Evolutionary conservation across 768 basidiomycete species (phyloP).

Genomic region (Glaciozyma martinii): DNA sequence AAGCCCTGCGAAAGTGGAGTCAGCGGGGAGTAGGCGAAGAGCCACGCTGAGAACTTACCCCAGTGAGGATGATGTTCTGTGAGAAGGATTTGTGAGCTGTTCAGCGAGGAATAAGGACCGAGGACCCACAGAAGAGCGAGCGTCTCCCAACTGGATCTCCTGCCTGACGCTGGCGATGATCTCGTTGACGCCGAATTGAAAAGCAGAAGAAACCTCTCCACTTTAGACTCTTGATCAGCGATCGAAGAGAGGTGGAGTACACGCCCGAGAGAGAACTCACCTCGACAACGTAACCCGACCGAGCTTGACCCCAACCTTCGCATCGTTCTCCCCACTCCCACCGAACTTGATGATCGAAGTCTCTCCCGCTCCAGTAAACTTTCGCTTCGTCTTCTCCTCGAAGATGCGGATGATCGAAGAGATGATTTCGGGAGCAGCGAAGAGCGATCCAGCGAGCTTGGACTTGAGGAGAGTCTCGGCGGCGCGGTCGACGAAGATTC

Average conservation of each 20-base stretch:
- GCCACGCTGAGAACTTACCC: neutral
- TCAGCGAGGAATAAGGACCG: no score
- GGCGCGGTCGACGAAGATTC: conserved; percentile 2
- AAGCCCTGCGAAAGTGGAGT: no score
- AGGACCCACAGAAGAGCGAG: neutral
- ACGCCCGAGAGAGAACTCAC: no score
- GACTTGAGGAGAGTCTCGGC: neutral
- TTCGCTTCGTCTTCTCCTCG: neutral
- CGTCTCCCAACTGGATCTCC: neutral
- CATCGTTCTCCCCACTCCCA: no score
- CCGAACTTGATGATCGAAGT: no score
- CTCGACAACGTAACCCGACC: neutral
- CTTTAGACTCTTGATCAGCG: neutral
- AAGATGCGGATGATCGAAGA: neutral
- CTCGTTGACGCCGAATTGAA: neutral
- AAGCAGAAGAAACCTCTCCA: neutral
- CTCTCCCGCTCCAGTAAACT: neutral
- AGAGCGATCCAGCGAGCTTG: neutral
- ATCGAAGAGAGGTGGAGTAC: no score
- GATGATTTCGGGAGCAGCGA: neutral
- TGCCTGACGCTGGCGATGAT: neutral
- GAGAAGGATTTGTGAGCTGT: neutral
- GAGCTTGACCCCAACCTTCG: no score
- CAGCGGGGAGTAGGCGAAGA: no score
- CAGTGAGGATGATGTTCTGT: neutral